Base-by-base conservation (phyloP, 2,329 filamentous ascomycete species). In the Ceratocystis huliohia region DNA sequence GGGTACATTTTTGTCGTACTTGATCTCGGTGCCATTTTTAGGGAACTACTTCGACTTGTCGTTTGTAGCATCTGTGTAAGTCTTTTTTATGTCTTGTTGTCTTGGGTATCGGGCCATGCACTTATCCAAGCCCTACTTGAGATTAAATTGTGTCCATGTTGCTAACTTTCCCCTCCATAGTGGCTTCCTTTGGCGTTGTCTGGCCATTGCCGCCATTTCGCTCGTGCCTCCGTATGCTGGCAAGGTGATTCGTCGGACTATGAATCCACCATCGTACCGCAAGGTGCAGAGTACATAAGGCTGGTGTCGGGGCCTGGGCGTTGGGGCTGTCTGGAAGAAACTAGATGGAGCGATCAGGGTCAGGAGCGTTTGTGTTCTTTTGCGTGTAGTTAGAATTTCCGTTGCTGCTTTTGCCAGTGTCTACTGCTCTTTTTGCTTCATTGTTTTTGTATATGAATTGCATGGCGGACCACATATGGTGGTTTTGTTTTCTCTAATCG, bases 261-360 rank as follows among this genome's bases (percentile, higher is more conserved):
- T 96, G 80, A 92, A 88, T 77, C 94, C 94, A 69, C 92, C 92
- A 22, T 96, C 89, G 73, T 97, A 96, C 78, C 83, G 94, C 72
- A 99, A 99, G 79, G 92, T 99, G 61, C 87, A 88, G 76, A 87
- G 82, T 57, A 83, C 85, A 68, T 88, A 76, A 76, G 44, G 48
- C 37, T 45, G 45, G 37, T 15, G n/a, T 61, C 48, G 25, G 46
- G n/a, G 22, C n/a, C 10, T 22, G 20, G 48, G 48, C 7, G 22
- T 8, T 1, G 48, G 20, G 17, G 1, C 7, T 10, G 10, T 7
- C 7, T 53, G 37, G 37, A 5, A 41, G 10, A 41, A 15, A 15
- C 37, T 15, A 41, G 37, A 41, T 41, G 37, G 37, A 3, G 37
- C 10, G 37, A 41, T 41, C 4, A 15, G 37, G 37, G 37, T 10